Evolutionary conservation across 164 flowering plant species (phyloP).

Genomic region (Saururus chinensis): DNA sequence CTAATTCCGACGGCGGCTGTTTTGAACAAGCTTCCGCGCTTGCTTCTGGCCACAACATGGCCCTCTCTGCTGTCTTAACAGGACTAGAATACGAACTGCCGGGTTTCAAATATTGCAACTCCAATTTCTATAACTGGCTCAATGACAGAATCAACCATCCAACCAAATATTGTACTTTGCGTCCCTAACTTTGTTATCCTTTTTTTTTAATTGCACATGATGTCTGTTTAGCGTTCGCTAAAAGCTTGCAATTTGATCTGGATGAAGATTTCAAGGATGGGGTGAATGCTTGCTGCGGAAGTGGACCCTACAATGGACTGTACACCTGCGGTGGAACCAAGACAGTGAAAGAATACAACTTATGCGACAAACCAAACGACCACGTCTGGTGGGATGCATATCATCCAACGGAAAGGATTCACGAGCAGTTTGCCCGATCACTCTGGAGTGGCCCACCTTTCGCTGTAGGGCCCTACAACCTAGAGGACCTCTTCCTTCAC

Average conservation of each 20-base stretch:
- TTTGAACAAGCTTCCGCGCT: constrained; percentile 36
- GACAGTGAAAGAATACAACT: constrained; percentile 12
- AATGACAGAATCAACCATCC: constrained; percentile 28
- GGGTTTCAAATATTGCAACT: constrained; percentile 39
- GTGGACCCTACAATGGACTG: constrained; percentile 40
- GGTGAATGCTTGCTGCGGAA: constrained; percentile 48
- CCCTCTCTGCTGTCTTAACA: constrained; percentile 25
- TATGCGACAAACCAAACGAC: constrained; percentile 30
- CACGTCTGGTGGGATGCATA: constrained; percentile 51
- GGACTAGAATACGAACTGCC: constrained; percentile 16
- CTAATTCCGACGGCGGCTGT: constrained; percentile 27
- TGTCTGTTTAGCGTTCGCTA: background rate
- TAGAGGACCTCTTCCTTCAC: constrained; percentile 27
- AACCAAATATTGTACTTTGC: constrained; percentile 27
- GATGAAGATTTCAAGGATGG: constrained; percentile 44
- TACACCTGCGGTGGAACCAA: constrained; percentile 41
- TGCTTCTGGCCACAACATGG: constrained; percentile 37
- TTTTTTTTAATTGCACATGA: background rate
- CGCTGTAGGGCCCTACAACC: constrained; percentile 28
- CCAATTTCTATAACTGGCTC: constrained; percentile 44
- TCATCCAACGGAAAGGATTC: constrained; percentile 44
- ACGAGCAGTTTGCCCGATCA: constrained; percentile 31
- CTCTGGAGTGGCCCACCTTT: constrained; percentile 35
- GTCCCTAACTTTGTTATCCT: too few species aligned
- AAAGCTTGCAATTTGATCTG: background rate